Evolutionary conservation across 2,329 filamentous ascomycete genomes (phyloP), one percentile per base, ranked within the genome.

Genomic region (Diaporthe helianthi): DNA sequence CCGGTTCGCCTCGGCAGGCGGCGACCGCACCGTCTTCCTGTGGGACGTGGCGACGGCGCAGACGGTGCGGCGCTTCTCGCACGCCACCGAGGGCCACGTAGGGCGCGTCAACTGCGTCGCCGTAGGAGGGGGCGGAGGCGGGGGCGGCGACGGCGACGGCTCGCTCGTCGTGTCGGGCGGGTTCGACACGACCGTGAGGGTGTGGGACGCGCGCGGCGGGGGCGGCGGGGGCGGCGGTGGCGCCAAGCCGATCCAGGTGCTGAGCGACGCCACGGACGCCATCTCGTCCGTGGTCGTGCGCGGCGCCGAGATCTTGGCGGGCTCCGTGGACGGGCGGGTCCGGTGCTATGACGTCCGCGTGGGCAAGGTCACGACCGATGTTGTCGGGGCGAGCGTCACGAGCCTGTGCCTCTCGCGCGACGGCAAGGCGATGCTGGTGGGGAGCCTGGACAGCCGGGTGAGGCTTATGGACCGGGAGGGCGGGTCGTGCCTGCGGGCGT

Each of bases 1-100:
- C 73, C 89, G 89, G 52, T 98, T 99, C 79, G 91, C 90, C 12
- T 94, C 91, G n/a, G 88, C 89, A 1, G 96, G 96, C 73, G 96
- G 96, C 70, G 96, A 99, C 82, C 92, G 95, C 74, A 86, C 88
- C 71, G 93, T 97, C 0, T 98, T 98, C 77, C 85, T 98, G 6
- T 98, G 96, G 96, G 96, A 99, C 80, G 96, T 98, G 0, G 85
- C 91, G 55, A 92, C 90, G 3, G 93, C 92, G 22, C 85, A 88
- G 74, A 97, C 95, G 4, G 82, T 92, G 31, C 87, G 93, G 26
- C 87, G 96, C 33, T 96, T 95, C 79, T 85, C 85, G 22, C 86
- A 85, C 69, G 77, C 72, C 5, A 51, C 78, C 44, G 79, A 85
- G 49, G 92, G 91, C 0, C 93, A 96, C 80, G 85, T 84, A 2